Conservation (phyloP, 2,329 filamentous ascomycete species). For the Diaporthe ilicicola region DNA sequence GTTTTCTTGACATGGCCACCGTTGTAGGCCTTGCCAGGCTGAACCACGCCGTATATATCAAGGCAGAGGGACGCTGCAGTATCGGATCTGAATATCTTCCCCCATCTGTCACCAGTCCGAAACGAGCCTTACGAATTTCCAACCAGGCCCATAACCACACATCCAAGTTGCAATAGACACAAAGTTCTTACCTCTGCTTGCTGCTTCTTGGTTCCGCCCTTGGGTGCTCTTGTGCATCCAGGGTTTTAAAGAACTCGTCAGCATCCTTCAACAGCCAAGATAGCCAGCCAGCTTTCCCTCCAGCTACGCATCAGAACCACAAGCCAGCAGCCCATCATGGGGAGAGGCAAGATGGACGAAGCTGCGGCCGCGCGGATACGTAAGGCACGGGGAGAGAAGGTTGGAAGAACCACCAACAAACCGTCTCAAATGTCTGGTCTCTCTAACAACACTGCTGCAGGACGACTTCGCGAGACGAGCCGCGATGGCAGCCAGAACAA, state of each 20-base stretch:
- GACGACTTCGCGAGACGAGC: constrained; percentile 48
- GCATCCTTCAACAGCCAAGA: not conserved
- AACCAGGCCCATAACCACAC: not conserved
- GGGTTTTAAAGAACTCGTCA: not conserved
- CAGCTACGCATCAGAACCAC: not conserved
- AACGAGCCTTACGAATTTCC: not conserved
- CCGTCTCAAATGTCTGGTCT: not conserved
- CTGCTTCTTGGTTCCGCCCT: not conserved
- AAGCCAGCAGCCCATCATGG: constrained; percentile 38
- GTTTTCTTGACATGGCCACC: constrained; percentile 32
- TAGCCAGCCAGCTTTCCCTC: not conserved
- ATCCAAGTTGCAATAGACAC: not conserved
- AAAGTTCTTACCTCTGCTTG: not conserved
- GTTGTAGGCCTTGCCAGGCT: constrained; percentile 14
- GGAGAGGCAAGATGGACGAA: constrained; percentile 52
- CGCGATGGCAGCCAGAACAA: constrained; percentile 45
- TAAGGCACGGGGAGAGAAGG: constrained; percentile 51
- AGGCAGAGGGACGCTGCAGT: constrained; percentile 17
- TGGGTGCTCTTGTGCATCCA: not conserved
- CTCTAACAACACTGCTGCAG: constrained; percentile 36
- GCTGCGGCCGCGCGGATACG: constrained; percentile 51
- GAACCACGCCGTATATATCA: constrained; percentile 27
- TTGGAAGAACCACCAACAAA: constrained; percentile 36
- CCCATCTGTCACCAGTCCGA: not conserved
- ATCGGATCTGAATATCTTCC: not conserved